These are phyloP conservation scores for Pleurotus eryngii DNA, from an alignment of 768 basidiomycete species.

Conservation along the genomic window DNA sequence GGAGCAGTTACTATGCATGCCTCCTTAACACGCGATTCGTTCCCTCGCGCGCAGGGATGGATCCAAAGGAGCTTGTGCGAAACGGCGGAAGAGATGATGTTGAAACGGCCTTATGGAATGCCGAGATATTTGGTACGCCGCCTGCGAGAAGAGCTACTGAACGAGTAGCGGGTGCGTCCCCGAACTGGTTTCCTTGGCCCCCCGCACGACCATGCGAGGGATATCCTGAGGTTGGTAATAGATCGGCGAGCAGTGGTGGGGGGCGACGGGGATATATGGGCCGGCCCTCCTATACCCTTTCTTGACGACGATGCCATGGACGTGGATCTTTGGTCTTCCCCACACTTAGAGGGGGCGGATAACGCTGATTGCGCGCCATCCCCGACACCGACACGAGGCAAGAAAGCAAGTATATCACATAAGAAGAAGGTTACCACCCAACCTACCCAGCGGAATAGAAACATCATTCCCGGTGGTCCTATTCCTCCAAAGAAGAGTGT, in stretches of 20 bases:
- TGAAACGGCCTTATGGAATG: neutral
- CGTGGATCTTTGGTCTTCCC: neutral
- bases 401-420: too few relatives aligned
- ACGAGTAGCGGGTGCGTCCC: neutral
- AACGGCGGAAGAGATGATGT: neutral
- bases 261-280: neutral
- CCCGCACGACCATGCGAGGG: neutral
- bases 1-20: neutral
- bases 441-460: neutral
- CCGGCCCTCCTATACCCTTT: neutral
- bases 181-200: neutral
- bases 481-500: neutral
- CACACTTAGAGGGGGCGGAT: too few relatives aligned
- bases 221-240: neutral
- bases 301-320: neutral
- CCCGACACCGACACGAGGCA: neutral
- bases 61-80: neutral
- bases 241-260: neutral
- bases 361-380: too few relatives aligned
- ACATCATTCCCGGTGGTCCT: neutral
- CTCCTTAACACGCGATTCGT: neutral
- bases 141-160: neutral
- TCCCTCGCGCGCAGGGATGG: neutral
- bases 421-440: neutral
- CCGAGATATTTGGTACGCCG: neutral